Conservation (phyloP, 1,139 yeast species). For the Saccharomyces hybrid region DNA sequence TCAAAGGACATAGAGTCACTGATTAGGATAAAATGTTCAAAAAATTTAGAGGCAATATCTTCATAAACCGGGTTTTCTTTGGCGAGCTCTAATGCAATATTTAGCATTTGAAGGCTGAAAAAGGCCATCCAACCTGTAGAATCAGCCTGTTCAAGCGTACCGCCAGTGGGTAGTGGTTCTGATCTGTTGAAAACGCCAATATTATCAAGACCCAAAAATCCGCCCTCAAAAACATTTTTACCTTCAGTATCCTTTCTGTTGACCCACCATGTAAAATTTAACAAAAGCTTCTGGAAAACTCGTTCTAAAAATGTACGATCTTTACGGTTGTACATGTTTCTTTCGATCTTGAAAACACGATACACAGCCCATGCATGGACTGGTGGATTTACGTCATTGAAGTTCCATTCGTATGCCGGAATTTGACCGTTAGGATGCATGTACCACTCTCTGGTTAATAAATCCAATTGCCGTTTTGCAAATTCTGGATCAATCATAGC, state of each 20-base stretch:
- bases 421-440: conserved; percentile 99
- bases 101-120: conserved; percentile 84
- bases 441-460: conserved; percentile 92
- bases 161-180: conserved; percentile 93
- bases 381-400: conserved; percentile 93
- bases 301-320: conserved; percentile 84
- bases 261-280: conserved; percentile 98
- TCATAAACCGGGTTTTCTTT: conserved; percentile 84
- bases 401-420: conserved; percentile 98
- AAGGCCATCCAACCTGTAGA: conserved; percentile 99
- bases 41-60: conserved; percentile 90
- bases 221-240: conserved; percentile 90
- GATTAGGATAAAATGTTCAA: conserved; percentile 86
- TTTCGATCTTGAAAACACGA: conserved; percentile 82
- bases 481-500: conserved; percentile 94
- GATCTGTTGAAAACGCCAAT: conserved; percentile 92
- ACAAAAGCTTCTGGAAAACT: conserved; percentile 81
- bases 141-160: conserved; percentile 88
- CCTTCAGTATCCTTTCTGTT: conserved; percentile 87
- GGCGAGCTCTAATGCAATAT: conserved; percentile 86
- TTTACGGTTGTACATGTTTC: conserved; percentile 76
- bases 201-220: conserved; percentile 88
- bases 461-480: conserved; percentile 83
- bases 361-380: conserved; percentile 97
- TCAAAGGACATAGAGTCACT: conserved; percentile 88